Base-by-base conservation (phyloP, 116 monocot species). In the Phalaenopsis hybrid region DNA sequence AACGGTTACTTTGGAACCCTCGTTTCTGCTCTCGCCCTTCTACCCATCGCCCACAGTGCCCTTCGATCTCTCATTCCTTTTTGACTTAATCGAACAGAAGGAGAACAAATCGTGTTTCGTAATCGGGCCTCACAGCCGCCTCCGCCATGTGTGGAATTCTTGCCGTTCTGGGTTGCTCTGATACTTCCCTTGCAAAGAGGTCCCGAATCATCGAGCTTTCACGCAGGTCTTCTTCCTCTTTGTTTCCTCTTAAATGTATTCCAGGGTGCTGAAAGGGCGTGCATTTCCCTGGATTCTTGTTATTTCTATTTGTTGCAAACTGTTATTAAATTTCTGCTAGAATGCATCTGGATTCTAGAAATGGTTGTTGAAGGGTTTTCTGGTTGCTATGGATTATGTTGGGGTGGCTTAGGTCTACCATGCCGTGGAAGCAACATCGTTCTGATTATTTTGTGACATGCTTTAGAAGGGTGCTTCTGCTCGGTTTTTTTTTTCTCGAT, bases 121-220 rank as follows among this genome's bases (percentile, higher is more conserved):
- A 37, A 10, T 31, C 63, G 61, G 28, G 16, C 63, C 8, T 41
- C 41, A 15, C 72, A 4, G 41, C 41, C 13, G 46, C 12, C 44
- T 51, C 77, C 80, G 78, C 88, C 86, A 96, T 97, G 97, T 97
- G 97, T 73, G 96, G 96, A 31, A 96, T 96, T 82, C 86, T 96
- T 31, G 96, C 96, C 28, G 94, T 94, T 41, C 97, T 97, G 76
- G 94, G 94, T 25, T 92, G 92, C 85, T 84, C 90, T 78, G 97
- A 97, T 78, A 86, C 82, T 59, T 91, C 93, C 23, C 90, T 91
- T 57, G 79, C 91, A 80, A 97, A 88, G 89, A 82, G 97, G 72
- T 86, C 93, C 41, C 90, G 97, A 67, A 89, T 97, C 90, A 94
- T 94, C 85, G 97, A 97, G 83, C 97, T 97, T 78, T 97, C 97